A percentile compares a stretch with the other conserved stretches of the same genome.
These are phyloP conservation scores for Daldinia concentrica DNA, from an alignment of 495 filamentous ascomycete genomes.

Conservation along the genomic window DNA sequence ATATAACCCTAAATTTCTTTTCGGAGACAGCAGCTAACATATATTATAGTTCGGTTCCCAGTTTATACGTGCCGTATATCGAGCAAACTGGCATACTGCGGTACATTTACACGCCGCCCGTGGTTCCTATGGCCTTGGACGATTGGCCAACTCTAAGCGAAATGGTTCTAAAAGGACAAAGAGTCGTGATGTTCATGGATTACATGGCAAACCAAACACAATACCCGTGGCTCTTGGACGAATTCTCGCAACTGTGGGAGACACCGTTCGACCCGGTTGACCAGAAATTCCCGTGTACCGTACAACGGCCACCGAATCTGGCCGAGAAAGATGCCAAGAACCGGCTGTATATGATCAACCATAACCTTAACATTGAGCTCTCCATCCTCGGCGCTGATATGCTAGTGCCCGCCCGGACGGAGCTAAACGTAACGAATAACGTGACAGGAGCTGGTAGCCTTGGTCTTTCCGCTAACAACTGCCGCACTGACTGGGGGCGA, in stretches of 20 bases:
- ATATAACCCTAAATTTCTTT: slow-evolving; percentile 60
- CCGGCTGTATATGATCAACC: slow-evolving; percentile 89
- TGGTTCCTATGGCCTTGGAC: slow-evolving; percentile 71
- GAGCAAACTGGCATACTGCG: slow-evolving; percentile 71
- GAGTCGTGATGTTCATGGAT: slow-evolving; percentile 69
- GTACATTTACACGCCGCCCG: slow-evolving; percentile 75
- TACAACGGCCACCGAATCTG: slow-evolving; percentile 74
- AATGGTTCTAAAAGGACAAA: slow-evolving; percentile 72
- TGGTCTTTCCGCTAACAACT: slow-evolving; percentile 72
- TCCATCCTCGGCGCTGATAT: slow-evolving; percentile 66
- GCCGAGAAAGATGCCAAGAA: slow-evolving; percentile 59
- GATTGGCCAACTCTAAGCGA: slow-evolving; percentile 87
- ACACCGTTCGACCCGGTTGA: slow-evolving; percentile 75
- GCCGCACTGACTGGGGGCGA: slow-evolving; percentile 72
- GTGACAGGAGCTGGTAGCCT: slow-evolving; percentile 72
- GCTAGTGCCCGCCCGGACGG: slow-evolving; percentile 77
- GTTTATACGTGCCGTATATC: slow-evolving; percentile 60
- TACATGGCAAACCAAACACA: slow-evolving; percentile 83
- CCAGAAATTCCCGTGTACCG: slow-evolving; percentile 70
- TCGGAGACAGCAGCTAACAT: slow-evolving; percentile 45
- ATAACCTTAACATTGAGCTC: slow-evolving; percentile 85
- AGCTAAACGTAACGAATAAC: slow-evolving; percentile 75
- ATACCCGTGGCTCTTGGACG: slow-evolving; percentile 78
- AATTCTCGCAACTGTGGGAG: slow-evolving; percentile 82
- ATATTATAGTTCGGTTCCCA: slow-evolving; percentile 48